A percentile compares a stretch with the other conserved stretches of the same genome.
These are phyloP conservation scores for Gossypium longicalyx DNA, from an alignment of 345 rosid species.

Conservation along the genomic window DNA sequence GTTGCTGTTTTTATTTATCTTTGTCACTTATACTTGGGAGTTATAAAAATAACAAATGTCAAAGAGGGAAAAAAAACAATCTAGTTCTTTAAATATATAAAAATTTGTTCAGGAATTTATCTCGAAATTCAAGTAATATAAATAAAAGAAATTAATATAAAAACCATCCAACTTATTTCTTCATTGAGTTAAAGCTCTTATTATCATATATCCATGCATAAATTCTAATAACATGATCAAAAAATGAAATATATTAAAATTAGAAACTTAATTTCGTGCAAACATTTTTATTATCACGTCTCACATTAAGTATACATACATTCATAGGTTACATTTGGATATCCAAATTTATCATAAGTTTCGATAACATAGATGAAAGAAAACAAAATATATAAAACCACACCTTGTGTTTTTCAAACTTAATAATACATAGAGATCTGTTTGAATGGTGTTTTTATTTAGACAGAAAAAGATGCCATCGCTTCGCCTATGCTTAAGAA, in stretches of 20 bases:
- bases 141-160: too few relatives aligned
- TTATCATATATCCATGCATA: too few relatives aligned
- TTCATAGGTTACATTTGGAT: not conserved
- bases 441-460: not conserved
- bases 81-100: too few relatives aligned
- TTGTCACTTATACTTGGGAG: too few relatives aligned
- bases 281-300: not conserved
- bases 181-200: too few relatives aligned
- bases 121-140: too few relatives aligned
- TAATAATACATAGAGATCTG: not conserved
- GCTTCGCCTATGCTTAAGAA: slow-evolving; percentile 72
- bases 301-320: not conserved
- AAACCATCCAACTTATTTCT: too few relatives aligned
- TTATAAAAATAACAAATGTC: not conserved
- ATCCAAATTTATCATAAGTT: not conserved
- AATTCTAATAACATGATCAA: not conserved
- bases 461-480: slow-evolving; percentile 34
- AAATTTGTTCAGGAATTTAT: too few relatives aligned
- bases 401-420: not conserved
- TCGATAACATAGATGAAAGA: not conserved
- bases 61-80: too few relatives aligned
- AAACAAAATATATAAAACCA: not conserved
- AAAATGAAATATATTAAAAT: not conserved
- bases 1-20: not conserved
- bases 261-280: not conserved